phyloP scores from a whole-genome alignment of 352 stramenopile species.

The Thalassiosira mediterranea region DNA sequence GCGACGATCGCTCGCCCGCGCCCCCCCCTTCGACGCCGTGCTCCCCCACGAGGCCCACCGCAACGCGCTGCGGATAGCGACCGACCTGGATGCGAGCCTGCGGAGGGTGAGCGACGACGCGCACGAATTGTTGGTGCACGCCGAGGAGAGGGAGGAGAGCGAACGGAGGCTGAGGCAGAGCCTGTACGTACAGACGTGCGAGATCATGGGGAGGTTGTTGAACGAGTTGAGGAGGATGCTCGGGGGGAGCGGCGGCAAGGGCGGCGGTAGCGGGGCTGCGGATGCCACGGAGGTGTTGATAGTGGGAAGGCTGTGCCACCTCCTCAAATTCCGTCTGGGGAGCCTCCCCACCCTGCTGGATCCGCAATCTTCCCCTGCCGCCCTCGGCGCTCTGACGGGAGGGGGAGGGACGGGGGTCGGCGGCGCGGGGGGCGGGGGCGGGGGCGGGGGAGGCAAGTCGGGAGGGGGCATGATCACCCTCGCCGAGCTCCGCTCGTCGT shows the following conservation, averaged over 20 bases:
- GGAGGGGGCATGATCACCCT: slow-evolving; percentile 78
- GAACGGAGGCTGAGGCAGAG: slow-evolving; percentile 73
- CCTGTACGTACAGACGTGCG: slow-evolving; percentile 84
- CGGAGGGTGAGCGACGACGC: slow-evolving; percentile 79
- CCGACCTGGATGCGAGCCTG: slow-evolving; percentile 70
- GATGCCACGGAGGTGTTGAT: slow-evolving; percentile 75
- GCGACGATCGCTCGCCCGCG: slow-evolving; percentile 66
- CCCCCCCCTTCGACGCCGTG: slow-evolving; percentile 63
- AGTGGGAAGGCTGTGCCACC: slow-evolving; percentile 77
- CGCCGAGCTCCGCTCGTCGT: slow-evolving; percentile 73
- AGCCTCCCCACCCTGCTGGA: slow-evolving; percentile 74
- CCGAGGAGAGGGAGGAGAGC: slow-evolving; percentile 80
- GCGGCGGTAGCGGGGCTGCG: slow-evolving; percentile 1
- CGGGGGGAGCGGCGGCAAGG: slow-evolving; percentile 6
- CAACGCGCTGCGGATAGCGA: slow-evolving; percentile 78
- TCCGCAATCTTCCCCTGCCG: slow-evolving; percentile 68
- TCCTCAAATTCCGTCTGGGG: slow-evolving; percentile 83
- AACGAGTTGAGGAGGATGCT: slow-evolving; percentile 80
- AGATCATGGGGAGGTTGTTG: slow-evolving; percentile 82
- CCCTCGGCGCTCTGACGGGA: slow-evolving; percentile 24
- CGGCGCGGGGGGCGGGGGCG: slow-evolving; percentile 34
- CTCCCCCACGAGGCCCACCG: slow-evolving; percentile 80
- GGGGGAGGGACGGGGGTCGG: slow-evolving; percentile 14
- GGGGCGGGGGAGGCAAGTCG: slow-evolving; percentile 8
- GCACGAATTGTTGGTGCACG: slow-evolving; percentile 81